Conservation (phyloP, 495 filamentous ascomycete species). For the Parachaetomium inaequale region DNA sequence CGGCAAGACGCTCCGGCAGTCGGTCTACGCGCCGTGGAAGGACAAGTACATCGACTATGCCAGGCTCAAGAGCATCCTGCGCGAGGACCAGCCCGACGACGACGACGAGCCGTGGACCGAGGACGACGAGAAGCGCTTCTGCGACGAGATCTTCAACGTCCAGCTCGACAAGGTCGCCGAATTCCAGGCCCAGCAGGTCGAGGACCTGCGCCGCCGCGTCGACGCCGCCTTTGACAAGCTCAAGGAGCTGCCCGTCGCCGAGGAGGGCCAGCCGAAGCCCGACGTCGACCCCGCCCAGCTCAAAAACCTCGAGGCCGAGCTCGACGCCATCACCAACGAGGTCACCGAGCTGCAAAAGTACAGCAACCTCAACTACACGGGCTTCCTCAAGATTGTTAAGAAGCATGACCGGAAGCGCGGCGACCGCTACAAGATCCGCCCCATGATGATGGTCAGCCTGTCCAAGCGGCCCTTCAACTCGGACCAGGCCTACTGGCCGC, state of each 20-base stretch:
- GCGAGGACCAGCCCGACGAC: constrained; percentile 63
- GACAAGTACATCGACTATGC: constrained; percentile 91
- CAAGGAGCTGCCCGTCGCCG: constrained; percentile 45
- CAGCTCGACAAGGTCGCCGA: constrained; percentile 92
- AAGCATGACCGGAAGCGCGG: constrained; percentile 93
- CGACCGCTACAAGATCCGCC: constrained; percentile 74
- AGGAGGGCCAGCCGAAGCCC: constrained; percentile 35
- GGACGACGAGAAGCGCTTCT: constrained; percentile 89
- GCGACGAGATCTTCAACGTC: constrained; percentile 88
- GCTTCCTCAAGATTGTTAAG: constrained; percentile 95
- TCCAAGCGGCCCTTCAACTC: constrained; percentile 88
- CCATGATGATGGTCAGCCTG: constrained; percentile 84
- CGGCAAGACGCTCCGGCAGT: constrained; percentile 75
- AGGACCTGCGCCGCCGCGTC: constrained; percentile 65
- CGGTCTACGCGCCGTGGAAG: constrained; percentile 85
- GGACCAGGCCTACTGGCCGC: constrained; percentile 80
- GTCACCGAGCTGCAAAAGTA: constrained; percentile 92
- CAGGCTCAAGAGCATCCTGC: constrained; percentile 83
- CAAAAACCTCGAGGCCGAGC: constrained; percentile 67
- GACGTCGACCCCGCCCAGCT: constrained; percentile 54
- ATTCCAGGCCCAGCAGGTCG: constrained; percentile 76
- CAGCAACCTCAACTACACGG: constrained; percentile 93
- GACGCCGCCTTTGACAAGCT: constrained; percentile 59
- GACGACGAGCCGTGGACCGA: constrained; percentile 77
- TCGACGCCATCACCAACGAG: constrained; percentile 84